These are phyloP conservation scores for Moesziomyces aphidis DNA, from an alignment of 1,284 basidiomycete species.

Conservation along the genomic window DNA sequence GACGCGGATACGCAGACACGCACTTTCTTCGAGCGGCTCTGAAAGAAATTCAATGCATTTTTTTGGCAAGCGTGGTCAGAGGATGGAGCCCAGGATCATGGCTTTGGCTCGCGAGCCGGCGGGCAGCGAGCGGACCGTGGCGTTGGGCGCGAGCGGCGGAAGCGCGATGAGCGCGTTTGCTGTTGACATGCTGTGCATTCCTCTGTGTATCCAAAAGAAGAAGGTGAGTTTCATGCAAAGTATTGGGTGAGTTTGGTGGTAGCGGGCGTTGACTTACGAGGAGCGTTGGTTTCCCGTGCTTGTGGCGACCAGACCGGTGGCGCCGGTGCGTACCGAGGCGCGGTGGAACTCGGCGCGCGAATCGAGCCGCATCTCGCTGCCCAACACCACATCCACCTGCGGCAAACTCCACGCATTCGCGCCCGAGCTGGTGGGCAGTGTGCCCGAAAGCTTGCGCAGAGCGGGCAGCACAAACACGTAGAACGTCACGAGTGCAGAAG, in stretches of 20 bases:
- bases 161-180: conserved; percentile 60
- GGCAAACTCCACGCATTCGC: conserved; percentile 74
- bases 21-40: conserved; percentile 18
- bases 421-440: neutral
- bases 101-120: conserved; percentile 19
- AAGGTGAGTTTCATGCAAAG: too few relatives aligned
- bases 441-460: conserved; percentile 73
- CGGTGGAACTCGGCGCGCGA: conserved; percentile 84
- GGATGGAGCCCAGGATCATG: conserved; percentile 44
- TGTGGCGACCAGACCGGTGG: conserved; percentile 73
- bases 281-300: conserved; percentile 68
- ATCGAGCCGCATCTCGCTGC: conserved; percentile 76
- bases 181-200: conserved; percentile 63
- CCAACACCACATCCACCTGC: conserved; percentile 76
- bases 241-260: neutral
- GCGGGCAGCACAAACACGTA: conserved; percentile 86
- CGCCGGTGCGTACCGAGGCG: conserved; percentile 73
- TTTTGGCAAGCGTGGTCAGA: neutral
- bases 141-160: conserved; percentile 17
- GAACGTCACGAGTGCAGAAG: conserved; percentile 87
- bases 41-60: too few relatives aligned
- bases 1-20: conserved; percentile 15
- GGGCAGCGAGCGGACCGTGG: neutral
- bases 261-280: conserved; percentile 17
- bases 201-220: conserved; percentile 4